A percentile compares a stretch with the other conserved stretches of the same genome.
Evolutionary conservation across 768 basidiomycete genomes (phyloP).

Genomic region (Tylopilus plumbeoviolaceoides): DNA sequence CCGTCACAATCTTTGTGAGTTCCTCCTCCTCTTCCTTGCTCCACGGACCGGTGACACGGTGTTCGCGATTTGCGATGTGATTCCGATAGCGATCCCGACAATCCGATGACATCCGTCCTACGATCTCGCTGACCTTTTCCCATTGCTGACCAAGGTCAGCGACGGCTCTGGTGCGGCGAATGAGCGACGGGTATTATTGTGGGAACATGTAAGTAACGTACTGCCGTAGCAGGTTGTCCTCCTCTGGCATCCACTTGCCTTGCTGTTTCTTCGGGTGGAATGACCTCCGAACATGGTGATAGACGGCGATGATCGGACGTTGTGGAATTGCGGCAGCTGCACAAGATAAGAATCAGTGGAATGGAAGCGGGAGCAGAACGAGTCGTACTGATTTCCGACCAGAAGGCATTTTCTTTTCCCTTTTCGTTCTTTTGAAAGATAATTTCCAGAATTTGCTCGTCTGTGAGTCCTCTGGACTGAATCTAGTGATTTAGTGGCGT

Average conservation of each 20-base stretch:
- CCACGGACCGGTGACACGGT: conserved; percentile 67
- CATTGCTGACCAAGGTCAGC: conserved; percentile 68
- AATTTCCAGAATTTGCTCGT: conserved; percentile 54
- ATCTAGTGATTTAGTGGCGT: conserved; percentile 2
- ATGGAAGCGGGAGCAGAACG: neutral
- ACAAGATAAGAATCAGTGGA: conserved; percentile 6
- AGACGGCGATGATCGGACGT: conserved; percentile 79
- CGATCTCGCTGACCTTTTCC: conserved; percentile 69
- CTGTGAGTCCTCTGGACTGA: conserved; percentile 49
- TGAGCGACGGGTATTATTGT: conserved; percentile 3
- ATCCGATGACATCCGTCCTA: conserved; percentile 74
- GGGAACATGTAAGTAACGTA: conserved; percentile 31
- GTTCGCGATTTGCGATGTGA: conserved; percentile 65
- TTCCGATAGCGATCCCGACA: conserved; percentile 87
- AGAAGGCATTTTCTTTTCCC: conserved; percentile 62
- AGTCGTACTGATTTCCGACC: conserved; percentile 76
- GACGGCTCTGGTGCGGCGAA: conserved; percentile 51
- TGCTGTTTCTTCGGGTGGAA: conserved; percentile 67
- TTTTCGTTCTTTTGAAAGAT: conserved; percentile 68
- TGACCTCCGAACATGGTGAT: conserved; percentile 70
- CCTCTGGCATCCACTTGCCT: conserved; percentile 65
- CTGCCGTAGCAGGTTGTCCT: conserved; percentile 64
- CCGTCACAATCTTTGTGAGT: conserved; percentile 68
- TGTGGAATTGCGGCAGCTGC: conserved; percentile 66
- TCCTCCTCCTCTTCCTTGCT: conserved; percentile 75